A percentile compares a stretch with the other conserved stretches of the same genome.
Evolutionary conservation across 192 early-diverging fungal species (phyloP).

Genomic region (Irineochytrium annulatum): DNA sequence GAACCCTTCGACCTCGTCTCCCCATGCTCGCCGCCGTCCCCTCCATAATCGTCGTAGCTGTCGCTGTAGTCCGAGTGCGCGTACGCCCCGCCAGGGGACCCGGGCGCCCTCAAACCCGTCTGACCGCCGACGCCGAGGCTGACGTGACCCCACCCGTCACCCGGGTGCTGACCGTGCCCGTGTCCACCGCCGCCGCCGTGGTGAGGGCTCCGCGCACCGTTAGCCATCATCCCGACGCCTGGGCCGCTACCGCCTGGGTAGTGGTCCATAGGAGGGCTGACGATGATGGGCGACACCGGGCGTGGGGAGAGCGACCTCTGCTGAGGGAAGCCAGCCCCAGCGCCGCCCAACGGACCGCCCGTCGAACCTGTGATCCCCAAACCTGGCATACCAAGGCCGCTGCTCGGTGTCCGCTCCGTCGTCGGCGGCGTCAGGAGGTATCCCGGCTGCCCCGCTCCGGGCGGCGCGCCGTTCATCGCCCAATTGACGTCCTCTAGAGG

Average conservation of each 20-base stretch:
- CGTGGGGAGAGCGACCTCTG: conserved; percentile 20
- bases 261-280: conserved; percentile 24
- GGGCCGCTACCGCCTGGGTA: too few species aligned
- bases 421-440: background rate
- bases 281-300: conserved; percentile 29
- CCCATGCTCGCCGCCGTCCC: conserved; percentile 13
- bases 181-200: background rate
- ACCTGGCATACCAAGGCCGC: conserved; percentile 12
- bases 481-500: conserved; percentile 45
- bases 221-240: too few species aligned
- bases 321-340: conserved; percentile 26
- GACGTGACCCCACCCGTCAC: conserved; percentile 39
- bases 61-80: conserved; percentile 38
- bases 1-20: too few species aligned
- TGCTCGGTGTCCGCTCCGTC: conserved; percentile 10
- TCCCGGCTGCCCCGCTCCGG: conserved; percentile 1
- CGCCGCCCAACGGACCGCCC: too few species aligned
- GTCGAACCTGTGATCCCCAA: background rate
- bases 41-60: conserved; percentile 29
- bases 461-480: conserved; percentile 19
- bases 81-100: conserved; percentile 19
- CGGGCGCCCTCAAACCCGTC: conserved; percentile 31
- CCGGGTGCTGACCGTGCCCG: conserved; percentile 26
- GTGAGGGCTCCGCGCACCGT: conserved; percentile 1
- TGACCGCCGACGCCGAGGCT: conserved; percentile 11